Evolutionary conservation across 169 alveolate genomes (phyloP), one percentile per base, ranked within the genome.

Genomic region (Plasmodium gaboni): DNA sequence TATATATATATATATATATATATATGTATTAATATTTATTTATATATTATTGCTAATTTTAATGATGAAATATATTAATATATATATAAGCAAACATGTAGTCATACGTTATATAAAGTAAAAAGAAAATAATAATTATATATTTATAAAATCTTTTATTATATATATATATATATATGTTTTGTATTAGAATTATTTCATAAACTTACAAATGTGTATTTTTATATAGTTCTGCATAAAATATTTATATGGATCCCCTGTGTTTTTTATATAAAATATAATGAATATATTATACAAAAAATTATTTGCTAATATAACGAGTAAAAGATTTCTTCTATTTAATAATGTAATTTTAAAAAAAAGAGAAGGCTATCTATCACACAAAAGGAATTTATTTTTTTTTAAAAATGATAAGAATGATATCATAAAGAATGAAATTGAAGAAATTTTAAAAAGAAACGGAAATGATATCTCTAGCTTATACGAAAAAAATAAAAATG

Each of bases 341-440:
- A 38, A 38, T 38, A 15, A 61, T 61, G 70, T 19, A 61, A 15
- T 38, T 38, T 38, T 38, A 38, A 38, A 38, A 38, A 38, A 38
- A 38, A 38, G 46, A 5, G 2, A 38, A 38, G 46, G 46, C 2
- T 38, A 38, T 9, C 46, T 38, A 1, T 38, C 7, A 38, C 46
- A 38, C 10, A 55, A 13, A 15, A 55, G 24, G 64, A 15, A 76
- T 51, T 32, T 17, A 26, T 65, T 78, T 12, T 65, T 78, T 78
- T 78, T 78, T 65, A 78, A 59, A 65, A 78, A 19, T 10, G 71
- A 78, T 48, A 78, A 78, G 53, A 78, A 50, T 28, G 68, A 78
- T 46, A 78, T 78, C 2, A 78, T 78, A 64, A 78, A 78, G 38
- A 78, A 78, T 46, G 89, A 78, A 19, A 78, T 78, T 9, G 89